Conservation (phyloP, 176 grass and related monocot species). For the Melocanna baccifera region DNA sequence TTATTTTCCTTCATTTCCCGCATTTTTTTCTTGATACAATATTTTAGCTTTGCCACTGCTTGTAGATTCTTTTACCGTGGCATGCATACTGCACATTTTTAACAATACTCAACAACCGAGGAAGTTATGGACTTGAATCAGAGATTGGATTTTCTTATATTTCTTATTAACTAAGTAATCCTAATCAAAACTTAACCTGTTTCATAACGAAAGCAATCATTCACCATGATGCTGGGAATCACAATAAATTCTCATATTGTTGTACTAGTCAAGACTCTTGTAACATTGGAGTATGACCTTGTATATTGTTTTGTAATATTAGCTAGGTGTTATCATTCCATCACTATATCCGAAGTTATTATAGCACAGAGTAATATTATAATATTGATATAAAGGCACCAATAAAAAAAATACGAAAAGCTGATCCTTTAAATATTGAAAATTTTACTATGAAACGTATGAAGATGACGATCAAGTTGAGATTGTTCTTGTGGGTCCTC, state of each 20-base stretch:
- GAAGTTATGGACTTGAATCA: no score
- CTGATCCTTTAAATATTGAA: neutral
- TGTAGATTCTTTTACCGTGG: neutral
- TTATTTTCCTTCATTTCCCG: neutral
- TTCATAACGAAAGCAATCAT: neutral
- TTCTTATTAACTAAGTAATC: neutral
- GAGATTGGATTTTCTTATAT: neutral
- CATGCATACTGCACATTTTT: neutral
- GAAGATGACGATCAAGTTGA: neutral
- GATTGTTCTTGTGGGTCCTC: neutral
- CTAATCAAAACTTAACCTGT: neutral
- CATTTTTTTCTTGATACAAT: neutral
- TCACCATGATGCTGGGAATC: neutral
- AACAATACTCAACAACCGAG: neutral
- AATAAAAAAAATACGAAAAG: neutral
- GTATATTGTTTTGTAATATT: neutral
- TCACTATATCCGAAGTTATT: neutral
- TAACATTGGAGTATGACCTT: neutral
- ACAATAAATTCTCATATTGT: neutral
- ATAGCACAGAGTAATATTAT: neutral
- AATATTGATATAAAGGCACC: neutral
- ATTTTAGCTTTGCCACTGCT: neutral
- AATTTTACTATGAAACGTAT: neutral
- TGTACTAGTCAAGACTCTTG: neutral
- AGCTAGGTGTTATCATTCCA: neutral